Percentiles rank a stretch among this genome's conserved stretches.
These are phyloP conservation scores for Yamadazyma ubonensis DNA, from an alignment of 805 yeast species.

Conservation along the genomic window DNA sequence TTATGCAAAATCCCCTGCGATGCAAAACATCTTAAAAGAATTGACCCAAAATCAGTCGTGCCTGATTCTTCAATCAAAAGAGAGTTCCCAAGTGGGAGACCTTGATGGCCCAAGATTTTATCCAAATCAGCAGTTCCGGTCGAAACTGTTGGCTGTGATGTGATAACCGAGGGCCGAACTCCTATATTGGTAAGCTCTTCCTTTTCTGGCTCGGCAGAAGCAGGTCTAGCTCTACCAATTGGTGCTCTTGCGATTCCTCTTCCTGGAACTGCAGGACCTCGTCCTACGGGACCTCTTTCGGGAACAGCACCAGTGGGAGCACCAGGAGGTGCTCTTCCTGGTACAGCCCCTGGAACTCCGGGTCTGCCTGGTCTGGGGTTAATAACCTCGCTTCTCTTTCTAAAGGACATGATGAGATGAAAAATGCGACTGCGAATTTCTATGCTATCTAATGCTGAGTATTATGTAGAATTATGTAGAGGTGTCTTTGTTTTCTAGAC, in stretches of 20 bases:
- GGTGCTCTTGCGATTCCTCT: too few species aligned
- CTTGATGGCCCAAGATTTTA: slow-evolving; percentile 71
- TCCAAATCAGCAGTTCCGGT: slow-evolving; percentile 82
- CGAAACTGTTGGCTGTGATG: slow-evolving; percentile 74
- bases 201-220: too few species aligned
- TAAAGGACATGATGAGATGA: slow-evolving; percentile 35
- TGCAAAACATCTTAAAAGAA: slow-evolving; percentile 65
- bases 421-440: slow-evolving; percentile 4
- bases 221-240: too few species aligned
- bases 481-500: not conserved
- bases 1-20: slow-evolving; percentile 75
- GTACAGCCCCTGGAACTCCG: slow-evolving; percentile 8
- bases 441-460: not conserved
- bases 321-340: slow-evolving; percentile 1
- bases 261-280: slow-evolving; percentile 7
- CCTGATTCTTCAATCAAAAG: slow-evolving; percentile 79
- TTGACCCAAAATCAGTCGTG: slow-evolving; percentile 81
- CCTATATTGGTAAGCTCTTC: slow-evolving; percentile 46
- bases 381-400: slow-evolving; percentile 42
- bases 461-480: not conserved
- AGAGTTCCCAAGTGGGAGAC: slow-evolving; percentile 76
- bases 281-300: slow-evolving; percentile 7
- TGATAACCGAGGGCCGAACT: slow-evolving; percentile 70
- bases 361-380: too few species aligned
- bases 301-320: slow-evolving; percentile 1